A percentile compares a stretch with the other conserved stretches of the same genome.
Evolutionary conservation across 1,284 basidiomycete genomes (phyloP).

Genomic region (Ustilago sp.): DNA sequence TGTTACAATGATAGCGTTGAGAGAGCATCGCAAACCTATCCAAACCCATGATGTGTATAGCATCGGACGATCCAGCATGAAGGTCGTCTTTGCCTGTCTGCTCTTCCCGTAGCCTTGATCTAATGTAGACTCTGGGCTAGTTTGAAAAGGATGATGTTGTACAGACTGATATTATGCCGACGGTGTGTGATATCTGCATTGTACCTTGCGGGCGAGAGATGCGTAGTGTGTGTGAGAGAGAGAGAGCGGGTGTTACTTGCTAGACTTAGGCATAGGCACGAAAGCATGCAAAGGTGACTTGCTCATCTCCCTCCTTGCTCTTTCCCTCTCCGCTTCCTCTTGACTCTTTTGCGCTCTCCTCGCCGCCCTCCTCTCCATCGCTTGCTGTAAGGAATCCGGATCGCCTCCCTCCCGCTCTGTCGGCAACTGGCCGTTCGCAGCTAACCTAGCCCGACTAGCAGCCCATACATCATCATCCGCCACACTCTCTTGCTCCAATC

Average conservation of each 20-base stretch:
- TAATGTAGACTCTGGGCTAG: too few species aligned
- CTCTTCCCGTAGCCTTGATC: too few species aligned
- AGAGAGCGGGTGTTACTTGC: slow-evolving; percentile 5
- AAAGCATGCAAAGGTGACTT: slow-evolving; percentile 52
- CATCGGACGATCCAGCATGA: too few species aligned
- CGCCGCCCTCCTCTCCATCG: slow-evolving; percentile 31
- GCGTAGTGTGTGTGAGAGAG: too few species aligned
- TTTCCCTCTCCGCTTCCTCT: slow-evolving; percentile 25
- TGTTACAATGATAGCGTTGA: too few species aligned
- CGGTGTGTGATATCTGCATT: not conserved
- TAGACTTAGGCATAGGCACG: slow-evolving; percentile 38
- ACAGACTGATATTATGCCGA: not conserved
- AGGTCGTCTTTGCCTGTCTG: too few species aligned
- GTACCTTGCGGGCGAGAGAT: too few species aligned
- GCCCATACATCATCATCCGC: slow-evolving; percentile 48
- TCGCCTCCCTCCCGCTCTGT: not conserved
- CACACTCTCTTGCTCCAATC: slow-evolving; percentile 16
- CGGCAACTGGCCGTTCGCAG: slow-evolving; percentile 29
- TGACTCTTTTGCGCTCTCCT: slow-evolving; percentile 18
- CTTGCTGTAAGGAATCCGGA: slow-evolving; percentile 23
- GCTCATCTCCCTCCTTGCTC: slow-evolving; percentile 42
- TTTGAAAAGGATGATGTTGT: too few species aligned
- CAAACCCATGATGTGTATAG: too few species aligned
- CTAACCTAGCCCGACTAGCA: slow-evolving; percentile 39
- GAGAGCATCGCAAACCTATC: too few species aligned